Conservation (phyloP, 768 basidiomycete species). For the Suillus bovinus region DNA sequence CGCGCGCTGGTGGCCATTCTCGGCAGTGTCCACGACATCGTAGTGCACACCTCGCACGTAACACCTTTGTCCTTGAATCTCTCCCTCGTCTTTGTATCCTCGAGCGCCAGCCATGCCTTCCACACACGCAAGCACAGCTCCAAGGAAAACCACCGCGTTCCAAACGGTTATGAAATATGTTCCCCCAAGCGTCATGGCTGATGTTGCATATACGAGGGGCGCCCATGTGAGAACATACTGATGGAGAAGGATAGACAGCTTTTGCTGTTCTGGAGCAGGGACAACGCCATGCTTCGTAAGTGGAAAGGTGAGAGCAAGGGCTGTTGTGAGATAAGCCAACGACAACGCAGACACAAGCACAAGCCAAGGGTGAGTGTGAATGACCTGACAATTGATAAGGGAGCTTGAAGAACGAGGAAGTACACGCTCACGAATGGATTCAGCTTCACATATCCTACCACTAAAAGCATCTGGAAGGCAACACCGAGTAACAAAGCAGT, state of each 20-base stretch:
- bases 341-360: constrained; percentile 50
- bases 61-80: constrained; percentile 5
- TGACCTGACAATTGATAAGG: constrained; percentile 53
- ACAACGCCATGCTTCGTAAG: constrained; percentile 24
- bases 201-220: constrained; percentile 53
- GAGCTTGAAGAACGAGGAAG: too few relatives aligned
- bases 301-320: constrained; percentile 41
- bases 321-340: constrained; percentile 50
- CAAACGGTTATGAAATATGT: constrained; percentile 59
- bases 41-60: constrained; percentile 25
- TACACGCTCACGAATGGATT: constrained; percentile 60
- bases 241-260: constrained; percentile 51
- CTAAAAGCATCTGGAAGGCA: constrained; percentile 47
- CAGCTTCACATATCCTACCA: constrained; percentile 48
- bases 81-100: constrained; percentile 15
- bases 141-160: constrained; percentile 48
- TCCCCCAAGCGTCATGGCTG: constrained; percentile 47
- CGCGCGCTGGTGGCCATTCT: constrained; percentile 15
- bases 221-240: constrained; percentile 61
- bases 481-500: constrained; percentile 48
- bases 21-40: constrained; percentile 24
- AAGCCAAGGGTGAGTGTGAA: constrained; percentile 56
- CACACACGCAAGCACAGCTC: constrained; percentile 36
- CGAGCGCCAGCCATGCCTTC: constrained; percentile 34
- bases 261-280: constrained; percentile 42